Percentiles rank a stretch among this genome's conserved stretches.
These are phyloP conservation scores for Thraustotheca clavata DNA, from an alignment of 352 stramenopile species.

Conservation along the genomic window DNA sequence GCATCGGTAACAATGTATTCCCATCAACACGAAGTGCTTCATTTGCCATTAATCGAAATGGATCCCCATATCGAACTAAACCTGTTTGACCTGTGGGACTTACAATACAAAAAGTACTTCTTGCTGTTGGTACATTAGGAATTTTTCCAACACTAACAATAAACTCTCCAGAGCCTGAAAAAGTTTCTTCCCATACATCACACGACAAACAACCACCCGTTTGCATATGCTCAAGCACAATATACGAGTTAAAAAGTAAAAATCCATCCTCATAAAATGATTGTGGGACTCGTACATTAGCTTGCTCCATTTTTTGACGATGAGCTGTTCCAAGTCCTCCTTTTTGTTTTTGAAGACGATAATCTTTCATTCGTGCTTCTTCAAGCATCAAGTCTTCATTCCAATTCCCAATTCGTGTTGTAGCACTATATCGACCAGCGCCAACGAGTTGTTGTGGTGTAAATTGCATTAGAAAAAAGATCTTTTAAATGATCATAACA, in stretches of 20 bases:
- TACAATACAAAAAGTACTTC: slow-evolving; percentile 65
- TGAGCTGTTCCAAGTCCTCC: slow-evolving; percentile 70
- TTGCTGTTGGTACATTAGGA: slow-evolving; percentile 26
- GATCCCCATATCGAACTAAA: slow-evolving; percentile 59
- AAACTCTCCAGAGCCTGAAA: slow-evolving; percentile 64
- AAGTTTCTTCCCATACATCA: slow-evolving; percentile 81
- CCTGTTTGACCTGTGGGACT: slow-evolving; percentile 37
- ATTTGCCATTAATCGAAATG: slow-evolving; percentile 76
- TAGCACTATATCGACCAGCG: slow-evolving; percentile 64
- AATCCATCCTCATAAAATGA: slow-evolving; percentile 32
- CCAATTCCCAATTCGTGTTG: slow-evolving; percentile 83
- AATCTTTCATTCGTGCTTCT: slow-evolving; percentile 78
- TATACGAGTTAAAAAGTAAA: slow-evolving; percentile 47
- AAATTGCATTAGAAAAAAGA: slow-evolving; percentile 65
- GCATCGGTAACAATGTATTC: slow-evolving; percentile 52
- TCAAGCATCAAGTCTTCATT: slow-evolving; percentile 87
- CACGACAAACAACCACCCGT: slow-evolving; percentile 43
- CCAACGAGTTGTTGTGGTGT: slow-evolving; percentile 85
- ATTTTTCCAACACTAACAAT: slow-evolving; percentile 43
- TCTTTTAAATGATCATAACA: too few relatives aligned
- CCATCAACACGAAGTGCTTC: slow-evolving; percentile 68
- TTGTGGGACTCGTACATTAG: slow-evolving; percentile 54
- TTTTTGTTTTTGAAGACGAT: slow-evolving; percentile 68
- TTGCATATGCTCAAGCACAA: slow-evolving; percentile 45
- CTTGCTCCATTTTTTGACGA: slow-evolving; percentile 68